Conservation (phyloP, 805 yeast species). For the Candida caryicola region DNA sequence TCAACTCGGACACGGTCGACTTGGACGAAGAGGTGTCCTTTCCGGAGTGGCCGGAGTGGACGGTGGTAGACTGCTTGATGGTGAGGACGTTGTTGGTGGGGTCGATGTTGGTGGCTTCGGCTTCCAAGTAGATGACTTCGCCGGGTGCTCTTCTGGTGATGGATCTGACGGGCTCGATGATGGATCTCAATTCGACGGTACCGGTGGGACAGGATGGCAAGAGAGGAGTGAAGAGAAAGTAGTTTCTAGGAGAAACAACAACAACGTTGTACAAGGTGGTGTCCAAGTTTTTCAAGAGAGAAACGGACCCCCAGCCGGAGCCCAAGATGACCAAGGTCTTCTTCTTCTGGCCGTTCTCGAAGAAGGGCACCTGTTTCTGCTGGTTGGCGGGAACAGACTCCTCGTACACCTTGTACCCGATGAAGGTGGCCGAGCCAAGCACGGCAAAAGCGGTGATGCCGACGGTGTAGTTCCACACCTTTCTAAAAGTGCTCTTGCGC, state of each 20-base stretch:
- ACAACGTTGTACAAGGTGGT: constrained; percentile 85
- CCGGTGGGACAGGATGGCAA: constrained; percentile 95
- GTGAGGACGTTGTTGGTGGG: constrained; percentile 62
- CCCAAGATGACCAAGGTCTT: constrained; percentile 79
- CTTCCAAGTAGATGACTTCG: constrained; percentile 82
- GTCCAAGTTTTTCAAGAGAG: constrained; percentile 79
- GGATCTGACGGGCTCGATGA: constrained; percentile 88
- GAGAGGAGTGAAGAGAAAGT: constrained; percentile 93
- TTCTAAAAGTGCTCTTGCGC: constrained; percentile 28
- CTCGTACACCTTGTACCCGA: constrained; percentile 54
- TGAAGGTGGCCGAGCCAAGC: constrained; percentile 51
- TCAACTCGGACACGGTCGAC: constrained; percentile 38
- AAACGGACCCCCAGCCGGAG: constrained; percentile 94
- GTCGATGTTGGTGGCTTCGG: constrained; percentile 84
- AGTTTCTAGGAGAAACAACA: constrained; percentile 90
- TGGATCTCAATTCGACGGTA: constrained; percentile 83
- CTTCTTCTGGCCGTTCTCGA: constrained; percentile 57
- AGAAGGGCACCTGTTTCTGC: constrained; percentile 54
- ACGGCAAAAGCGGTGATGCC: constrained; percentile 49
- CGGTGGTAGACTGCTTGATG: constrained; percentile 59
- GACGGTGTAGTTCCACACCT: constrained; percentile 47
- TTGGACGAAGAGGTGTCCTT: constrained; percentile 44
- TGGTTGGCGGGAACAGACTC: constrained; percentile 64
- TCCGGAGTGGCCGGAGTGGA: constrained; percentile 53
- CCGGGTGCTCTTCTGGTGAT: constrained; percentile 78